phyloP scores from a whole-genome alignment of 1,284 basidiomycete species.

The Malassezia pachydermatis region DNA sequence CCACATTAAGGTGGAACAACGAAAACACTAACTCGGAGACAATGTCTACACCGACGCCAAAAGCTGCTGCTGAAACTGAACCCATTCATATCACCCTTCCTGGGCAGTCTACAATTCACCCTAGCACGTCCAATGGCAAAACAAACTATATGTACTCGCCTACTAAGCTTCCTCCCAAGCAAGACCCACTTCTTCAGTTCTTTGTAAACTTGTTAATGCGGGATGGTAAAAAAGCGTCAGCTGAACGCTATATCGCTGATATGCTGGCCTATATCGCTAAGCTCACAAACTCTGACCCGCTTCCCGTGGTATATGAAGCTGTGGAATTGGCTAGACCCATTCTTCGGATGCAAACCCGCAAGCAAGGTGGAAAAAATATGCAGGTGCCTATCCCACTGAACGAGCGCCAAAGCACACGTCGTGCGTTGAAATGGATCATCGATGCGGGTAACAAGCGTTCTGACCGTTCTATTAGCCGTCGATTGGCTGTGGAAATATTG shows the following conservation, averaged over 20 bases:
- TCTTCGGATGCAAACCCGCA: constrained; percentile 46
- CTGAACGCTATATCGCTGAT: constrained; percentile 38
- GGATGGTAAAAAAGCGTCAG: constrained; percentile 49
- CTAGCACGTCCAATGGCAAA: neutral
- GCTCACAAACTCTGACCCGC: constrained; percentile 42
- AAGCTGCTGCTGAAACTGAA: too few species aligned
- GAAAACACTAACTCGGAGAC: neutral
- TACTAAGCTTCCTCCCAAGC: constrained; percentile 24
- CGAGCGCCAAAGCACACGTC: constrained; percentile 39
- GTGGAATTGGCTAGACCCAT: constrained; percentile 42
- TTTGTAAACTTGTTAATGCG: constrained; percentile 49
- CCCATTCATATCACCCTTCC: neutral
- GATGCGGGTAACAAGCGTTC: constrained; percentile 49
- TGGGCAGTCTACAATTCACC: neutral
- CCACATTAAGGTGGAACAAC: too few species aligned
- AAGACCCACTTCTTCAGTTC: constrained; percentile 43
- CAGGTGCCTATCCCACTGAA: constrained; percentile 48
- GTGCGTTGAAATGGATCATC: constrained; percentile 49
- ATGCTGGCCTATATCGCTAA: constrained; percentile 41
- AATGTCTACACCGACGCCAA: neutral
- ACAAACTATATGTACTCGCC: constrained; percentile 21
- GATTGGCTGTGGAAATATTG: constrained; percentile 49
- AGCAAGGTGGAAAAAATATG: constrained; percentile 47
- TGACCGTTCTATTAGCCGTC: constrained; percentile 43
- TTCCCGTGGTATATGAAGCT: constrained; percentile 47